Conservation (phyloP, 192 early-diverging fungal genomes). For the Thamnidium elegans region DNA sequence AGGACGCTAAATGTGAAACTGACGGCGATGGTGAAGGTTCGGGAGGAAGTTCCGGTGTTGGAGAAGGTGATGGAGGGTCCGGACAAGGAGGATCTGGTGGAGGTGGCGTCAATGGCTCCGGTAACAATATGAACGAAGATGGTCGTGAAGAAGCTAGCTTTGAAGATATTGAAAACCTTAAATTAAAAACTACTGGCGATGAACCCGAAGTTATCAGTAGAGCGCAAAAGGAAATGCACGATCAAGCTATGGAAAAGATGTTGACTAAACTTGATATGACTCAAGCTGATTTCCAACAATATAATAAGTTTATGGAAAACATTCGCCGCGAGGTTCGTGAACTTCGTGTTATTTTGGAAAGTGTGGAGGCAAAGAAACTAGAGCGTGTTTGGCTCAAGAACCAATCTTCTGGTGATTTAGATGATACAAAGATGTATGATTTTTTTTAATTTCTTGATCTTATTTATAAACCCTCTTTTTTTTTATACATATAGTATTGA, state of each 20-base stretch:
- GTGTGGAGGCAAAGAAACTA: constrained; percentile 75
- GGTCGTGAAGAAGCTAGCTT: constrained; percentile 52
- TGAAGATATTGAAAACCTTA: constrained; percentile 53
- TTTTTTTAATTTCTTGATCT: not conserved
- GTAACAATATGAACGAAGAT: constrained; percentile 41
- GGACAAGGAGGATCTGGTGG: constrained; percentile 39
- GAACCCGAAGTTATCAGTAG: constrained; percentile 31
- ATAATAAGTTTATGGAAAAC: constrained; percentile 51
- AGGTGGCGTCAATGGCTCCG: constrained; percentile 37
- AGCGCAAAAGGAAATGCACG: constrained; percentile 62
- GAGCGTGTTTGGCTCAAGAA: constrained; percentile 82
- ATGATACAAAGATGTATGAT: constrained; percentile 70
- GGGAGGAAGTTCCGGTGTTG: constrained; percentile 42
- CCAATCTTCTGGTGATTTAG: constrained; percentile 75
- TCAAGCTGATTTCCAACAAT: constrained; percentile 52
- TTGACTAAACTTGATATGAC: constrained; percentile 70
- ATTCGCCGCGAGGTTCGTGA: constrained; percentile 70
- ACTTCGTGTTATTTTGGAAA: constrained; percentile 72
- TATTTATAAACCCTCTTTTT: constrained; percentile 1
- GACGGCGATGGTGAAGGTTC: constrained; percentile 32
- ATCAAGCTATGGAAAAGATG: constrained; percentile 67
- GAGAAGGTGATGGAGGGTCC: constrained; percentile 41
- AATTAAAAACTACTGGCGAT: constrained; percentile 38
- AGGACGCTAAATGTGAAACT: constrained; percentile 7
- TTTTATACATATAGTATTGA: constrained; percentile 41